Conservation (phyloP, 1,139 yeast species). For the Diutina ranongensis region DNA sequence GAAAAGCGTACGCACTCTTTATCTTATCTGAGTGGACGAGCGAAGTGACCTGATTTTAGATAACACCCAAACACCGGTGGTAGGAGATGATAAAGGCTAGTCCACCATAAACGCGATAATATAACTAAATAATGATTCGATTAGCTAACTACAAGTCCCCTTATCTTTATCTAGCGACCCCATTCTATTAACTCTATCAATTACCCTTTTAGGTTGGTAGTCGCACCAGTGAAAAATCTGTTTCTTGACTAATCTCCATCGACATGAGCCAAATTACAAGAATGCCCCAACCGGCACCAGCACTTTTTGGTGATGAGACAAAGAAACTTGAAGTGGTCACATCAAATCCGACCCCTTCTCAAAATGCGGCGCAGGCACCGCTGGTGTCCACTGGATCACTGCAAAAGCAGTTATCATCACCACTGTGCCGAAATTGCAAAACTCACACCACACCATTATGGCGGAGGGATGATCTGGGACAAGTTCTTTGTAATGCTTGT, state of each 20-base stretch:
- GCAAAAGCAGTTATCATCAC: constrained; percentile 42
- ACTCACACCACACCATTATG: constrained; percentile 91
- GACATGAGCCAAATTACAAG: not conserved
- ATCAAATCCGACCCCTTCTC: not conserved
- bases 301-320: not conserved
- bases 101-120: too few relatives aligned
- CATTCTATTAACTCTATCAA: too few relatives aligned
- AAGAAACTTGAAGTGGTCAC: not conserved
- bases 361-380: constrained; percentile 12
- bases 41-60: too few relatives aligned
- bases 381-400: constrained; percentile 32
- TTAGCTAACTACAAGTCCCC: too few relatives aligned
- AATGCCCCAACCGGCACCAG: not conserved
- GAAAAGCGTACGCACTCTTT: too few relatives aligned
- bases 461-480: constrained; percentile 92
- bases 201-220: not conserved
- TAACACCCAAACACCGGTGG: too few relatives aligned
- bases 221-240: not conserved
- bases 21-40: too few relatives aligned
- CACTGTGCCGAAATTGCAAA: constrained; percentile 81
- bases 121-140: too few relatives aligned
- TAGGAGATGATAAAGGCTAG: too few relatives aligned
- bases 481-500: constrained; percentile 90
- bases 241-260: not conserved
- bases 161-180: too few relatives aligned